These are phyloP conservation scores for Pythium brachiatum DNA, from an alignment of 352 stramenopile species.

Conservation along the genomic window DNA sequence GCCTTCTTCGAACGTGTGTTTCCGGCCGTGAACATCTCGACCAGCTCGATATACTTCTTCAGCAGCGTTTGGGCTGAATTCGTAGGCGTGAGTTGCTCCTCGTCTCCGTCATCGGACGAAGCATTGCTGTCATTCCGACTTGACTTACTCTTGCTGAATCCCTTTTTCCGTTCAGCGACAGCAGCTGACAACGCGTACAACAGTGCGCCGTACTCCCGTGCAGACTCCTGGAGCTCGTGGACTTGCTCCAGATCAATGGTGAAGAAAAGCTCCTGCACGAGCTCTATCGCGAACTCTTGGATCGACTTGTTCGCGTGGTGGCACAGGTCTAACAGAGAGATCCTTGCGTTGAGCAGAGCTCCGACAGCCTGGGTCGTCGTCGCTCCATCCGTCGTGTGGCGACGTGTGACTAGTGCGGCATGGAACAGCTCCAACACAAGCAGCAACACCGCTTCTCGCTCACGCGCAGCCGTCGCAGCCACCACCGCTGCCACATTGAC, in stretches of 20 bases:
- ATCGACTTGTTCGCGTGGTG: slow-evolving; percentile 45
- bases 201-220: slow-evolving; percentile 70
- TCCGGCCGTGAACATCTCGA: slow-evolving; percentile 80
- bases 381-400: slow-evolving; percentile 43
- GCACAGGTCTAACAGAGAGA: slow-evolving; percentile 65
- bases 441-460: slow-evolving; percentile 41
- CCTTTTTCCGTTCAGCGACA: slow-evolving; percentile 33
- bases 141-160: background rate
- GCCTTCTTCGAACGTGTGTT: slow-evolving; percentile 76
- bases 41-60: slow-evolving; percentile 61
- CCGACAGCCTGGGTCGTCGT: slow-evolving; percentile 62
- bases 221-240: slow-evolving; percentile 75
- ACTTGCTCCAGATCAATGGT: slow-evolving; percentile 73
- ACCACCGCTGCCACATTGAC: background rate
- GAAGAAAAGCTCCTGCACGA: slow-evolving; percentile 77
- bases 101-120: slow-evolving; percentile 18
- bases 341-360: slow-evolving; percentile 63
- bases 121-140: slow-evolving; percentile 12
- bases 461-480: background rate
- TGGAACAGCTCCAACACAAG: slow-evolving; percentile 64
- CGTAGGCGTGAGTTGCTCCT: slow-evolving; percentile 34
- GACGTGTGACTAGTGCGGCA: slow-evolving; percentile 54
- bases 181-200: slow-evolving; percentile 62
- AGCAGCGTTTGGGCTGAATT: slow-evolving; percentile 32
- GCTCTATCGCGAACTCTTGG: slow-evolving; percentile 54